Conservation (phyloP, 768 basidiomycete species). For the Tubosaeta sp. region DNA sequence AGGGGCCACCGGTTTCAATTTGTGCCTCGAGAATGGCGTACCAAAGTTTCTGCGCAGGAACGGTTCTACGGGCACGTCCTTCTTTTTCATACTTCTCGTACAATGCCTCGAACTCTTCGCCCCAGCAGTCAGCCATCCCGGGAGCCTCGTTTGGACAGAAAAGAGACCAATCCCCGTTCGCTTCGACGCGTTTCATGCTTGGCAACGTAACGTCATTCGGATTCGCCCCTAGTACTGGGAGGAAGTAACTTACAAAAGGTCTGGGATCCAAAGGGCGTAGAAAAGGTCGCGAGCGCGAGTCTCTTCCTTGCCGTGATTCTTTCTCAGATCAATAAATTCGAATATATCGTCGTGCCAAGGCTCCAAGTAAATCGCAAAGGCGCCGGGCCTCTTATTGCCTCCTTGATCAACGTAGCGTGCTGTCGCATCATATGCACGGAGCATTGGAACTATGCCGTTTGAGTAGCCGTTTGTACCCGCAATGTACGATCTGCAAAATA, state of each 20-base stretch:
- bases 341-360: slow-evolving; percentile 99
- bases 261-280: slow-evolving; percentile 97
- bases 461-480: slow-evolving; percentile 99
- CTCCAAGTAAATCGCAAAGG: slow-evolving; percentile 97
- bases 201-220: neutral
- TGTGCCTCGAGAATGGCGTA: slow-evolving; percentile 95
- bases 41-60: slow-evolving; percentile 98
- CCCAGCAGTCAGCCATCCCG: slow-evolving; percentile 80
- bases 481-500: slow-evolving; percentile 77
- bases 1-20: slow-evolving; percentile 98
- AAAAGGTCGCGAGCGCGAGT: slow-evolving; percentile 94
- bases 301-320: slow-evolving; percentile 99
- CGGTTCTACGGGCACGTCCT: slow-evolving; percentile 75
- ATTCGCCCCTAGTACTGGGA: neutral
- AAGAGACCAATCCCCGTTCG: slow-evolving; percentile 85
- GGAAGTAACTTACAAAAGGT: slow-evolving; percentile 72
- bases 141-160: slow-evolving; percentile 99
- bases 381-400: slow-evolving; percentile 98
- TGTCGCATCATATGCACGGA: slow-evolving; percentile 95
- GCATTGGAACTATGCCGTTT: slow-evolving; percentile 99
- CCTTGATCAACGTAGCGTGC: slow-evolving; percentile 99
- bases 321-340: slow-evolving; percentile 94
- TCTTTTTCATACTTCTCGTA: slow-evolving; percentile 88
- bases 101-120: slow-evolving; percentile 83
- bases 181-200: slow-evolving; percentile 96